These are phyloP conservation scores for Dicorynia guianensis DNA, from an alignment of 306 rosid species.

Conservation along the genomic window DNA sequence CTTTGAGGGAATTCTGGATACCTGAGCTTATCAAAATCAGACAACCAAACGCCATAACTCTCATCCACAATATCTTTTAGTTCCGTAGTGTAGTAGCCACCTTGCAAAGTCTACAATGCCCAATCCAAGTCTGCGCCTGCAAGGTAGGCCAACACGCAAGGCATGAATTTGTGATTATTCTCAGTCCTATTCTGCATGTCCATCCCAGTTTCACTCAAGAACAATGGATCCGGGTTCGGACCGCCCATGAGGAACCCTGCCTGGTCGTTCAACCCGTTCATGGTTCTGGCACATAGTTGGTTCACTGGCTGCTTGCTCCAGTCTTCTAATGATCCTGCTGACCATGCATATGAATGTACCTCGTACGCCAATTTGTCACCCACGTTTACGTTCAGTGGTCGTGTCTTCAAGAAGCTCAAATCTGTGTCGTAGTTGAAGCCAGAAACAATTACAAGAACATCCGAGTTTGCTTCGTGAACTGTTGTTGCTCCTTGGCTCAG, in stretches of 20 bases:
- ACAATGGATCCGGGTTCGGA: slow-evolving; percentile 29
- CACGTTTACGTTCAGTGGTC: background rate
- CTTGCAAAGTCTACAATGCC: slow-evolving; percentile 55
- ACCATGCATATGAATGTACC: slow-evolving; percentile 49
- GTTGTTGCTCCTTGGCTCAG: slow-evolving; percentile 37
- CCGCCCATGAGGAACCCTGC: slow-evolving; percentile 41
- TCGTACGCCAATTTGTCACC: slow-evolving; percentile 47
- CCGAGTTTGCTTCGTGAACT: slow-evolving; percentile 38
- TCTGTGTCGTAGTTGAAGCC: slow-evolving; percentile 47
- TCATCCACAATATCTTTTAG: background rate
- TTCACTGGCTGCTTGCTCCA: slow-evolving; percentile 36
- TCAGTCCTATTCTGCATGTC: slow-evolving; percentile 10
- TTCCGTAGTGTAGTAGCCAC: slow-evolving; percentile 44
- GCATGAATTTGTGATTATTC: slow-evolving; percentile 33
- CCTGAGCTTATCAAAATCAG: slow-evolving; percentile 31
- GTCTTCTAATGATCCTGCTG: slow-evolving; percentile 2
- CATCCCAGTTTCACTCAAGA: slow-evolving; percentile 49
- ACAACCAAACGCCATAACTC: slow-evolving; percentile 36
- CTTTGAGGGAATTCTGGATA: slow-evolving; percentile 38
- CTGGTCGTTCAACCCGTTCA: slow-evolving; percentile 26
- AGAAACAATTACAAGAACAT: slow-evolving; percentile 42
- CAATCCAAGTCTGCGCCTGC: slow-evolving; percentile 48
- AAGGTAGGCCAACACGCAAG: slow-evolving; percentile 44
- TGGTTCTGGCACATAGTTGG: slow-evolving; percentile 29
- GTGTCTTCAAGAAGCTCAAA: slow-evolving; percentile 39